Base-by-base conservation (phyloP, 1,284 basidiomycete species). In the Tausonia pullulans region DNA sequence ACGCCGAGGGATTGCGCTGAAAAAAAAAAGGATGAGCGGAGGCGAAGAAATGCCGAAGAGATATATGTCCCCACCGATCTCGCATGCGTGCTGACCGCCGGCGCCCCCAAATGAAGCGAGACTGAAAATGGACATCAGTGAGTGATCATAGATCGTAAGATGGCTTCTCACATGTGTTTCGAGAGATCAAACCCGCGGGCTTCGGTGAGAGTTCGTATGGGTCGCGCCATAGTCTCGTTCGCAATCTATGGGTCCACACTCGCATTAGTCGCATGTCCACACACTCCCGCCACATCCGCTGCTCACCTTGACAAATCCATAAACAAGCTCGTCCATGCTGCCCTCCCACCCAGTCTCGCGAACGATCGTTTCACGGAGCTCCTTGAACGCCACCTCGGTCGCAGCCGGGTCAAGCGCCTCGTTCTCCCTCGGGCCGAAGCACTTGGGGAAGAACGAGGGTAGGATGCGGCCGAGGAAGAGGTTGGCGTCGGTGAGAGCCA, bases 41-140 rank as follows among this genome's bases (percentile, higher is more conserved):
- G 11, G 44, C 53, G 40, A 3, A 48, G 5, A 10, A 27, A 5
- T 50, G 13, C n/a, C 41, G 11, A 48, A 40, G 49, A 54, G 50
- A 52, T 13, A 45, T 72, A 71, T 67, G 72, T 72, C 27, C 27
- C 27, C 27, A n/a, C 80, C 90, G 58, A 95, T 89, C 69, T 90
- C 87, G 79, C 90, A 93, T 4, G 89, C 91, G 70, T 94, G 90
- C 71, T 95, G 92, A 0, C 92, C 91, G 11, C 91, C 91, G 3
- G 90, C 90, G 16, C 90, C 90, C 40, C 90, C 94, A 71, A 97
- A 97, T 67, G 86, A 88, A 3, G 90, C 87, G 4, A 97, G 77
- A 45, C 85, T 87, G 65, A 9, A 5, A 27, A 11, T n/a, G 13
- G 2, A 45, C 4, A 46, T 11, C 39, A 43, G 8, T 50, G 16